Evolutionary conservation across 2,329 filamentous ascomycete species (phyloP).

Genomic region (Neopestalotiopsis sp.): DNA sequence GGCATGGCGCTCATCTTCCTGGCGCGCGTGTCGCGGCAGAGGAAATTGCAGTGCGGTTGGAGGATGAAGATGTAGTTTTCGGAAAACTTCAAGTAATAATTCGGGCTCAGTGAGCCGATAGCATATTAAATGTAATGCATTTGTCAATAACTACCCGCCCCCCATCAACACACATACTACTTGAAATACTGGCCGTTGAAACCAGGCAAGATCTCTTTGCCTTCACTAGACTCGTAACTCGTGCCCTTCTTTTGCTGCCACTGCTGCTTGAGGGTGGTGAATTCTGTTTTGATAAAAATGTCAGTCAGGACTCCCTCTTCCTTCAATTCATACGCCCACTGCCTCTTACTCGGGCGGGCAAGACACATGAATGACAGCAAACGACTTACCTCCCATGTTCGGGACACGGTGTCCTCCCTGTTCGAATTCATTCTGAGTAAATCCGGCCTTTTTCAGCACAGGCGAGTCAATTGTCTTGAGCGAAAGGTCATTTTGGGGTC

Average conservation of each 20-base stretch:
- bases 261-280: slow-evolving; percentile 42
- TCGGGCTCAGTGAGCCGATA: not conserved
- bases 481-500: slow-evolving; percentile 45
- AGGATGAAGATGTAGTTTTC: slow-evolving; percentile 42
- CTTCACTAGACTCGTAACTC: slow-evolving; percentile 33
- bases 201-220: slow-evolving; percentile 41
- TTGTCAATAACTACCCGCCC: no score
- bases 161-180: not conserved
- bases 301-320: not conserved
- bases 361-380: not conserved
- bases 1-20: slow-evolving; percentile 46
- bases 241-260: slow-evolving; percentile 42
- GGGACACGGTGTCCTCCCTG: slow-evolving; percentile 36
- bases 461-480: slow-evolving; percentile 45
- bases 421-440: slow-evolving; percentile 45
- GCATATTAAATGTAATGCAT: no score
- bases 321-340: not conserved
- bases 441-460: slow-evolving; percentile 39
- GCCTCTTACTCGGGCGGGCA: not conserved
- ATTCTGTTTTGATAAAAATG: slow-evolving; percentile 29
- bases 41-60: slow-evolving; percentile 44
- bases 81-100: not conserved
- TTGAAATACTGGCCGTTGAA: slow-evolving; percentile 34
- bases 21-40: slow-evolving; percentile 45
- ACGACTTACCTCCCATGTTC: slow-evolving; percentile 37